Evolutionary conservation across 2,329 filamentous ascomycete species (phyloP), one percentile per base, ranked within the genome.

Genomic region (Emydomyces testavorans): DNA sequence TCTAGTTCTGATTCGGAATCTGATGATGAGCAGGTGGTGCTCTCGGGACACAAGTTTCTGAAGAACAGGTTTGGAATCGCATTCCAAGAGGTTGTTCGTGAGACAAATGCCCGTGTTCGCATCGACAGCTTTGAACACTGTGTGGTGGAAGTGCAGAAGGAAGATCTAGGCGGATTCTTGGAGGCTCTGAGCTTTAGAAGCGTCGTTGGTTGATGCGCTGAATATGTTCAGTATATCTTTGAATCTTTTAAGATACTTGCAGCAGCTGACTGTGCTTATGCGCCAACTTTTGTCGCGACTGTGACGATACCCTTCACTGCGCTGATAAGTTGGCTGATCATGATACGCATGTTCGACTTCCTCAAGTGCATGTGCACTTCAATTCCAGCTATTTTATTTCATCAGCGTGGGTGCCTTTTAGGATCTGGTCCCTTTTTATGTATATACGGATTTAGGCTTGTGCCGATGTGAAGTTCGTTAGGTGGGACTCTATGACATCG

Each of bases 121-220:
- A 93, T 95, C 61, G 92, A 98, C 66, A 93, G 85, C 64, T 98
- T 98, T 60, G 92, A 98, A 67, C 86, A 94, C 64, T 94, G 87
- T 60, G 92, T 96, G 6, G 89, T 96, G 39, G 92, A 98, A 64
- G 90, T 98, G n/a, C 82, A 82, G 67, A 95, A 94, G 71, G 92
- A 96, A 62, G 92, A 96, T 66, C 69, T 98, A 23, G 79, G 80
- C 13, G 86, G 83, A 0, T 98, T 98, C 64, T 71, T 98, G 55
- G 92, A 98, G 70, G 82, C 83, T 48, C 66, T 98, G 62, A 95
- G 89, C 67, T 82, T 88, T 76, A 94, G 93, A 75, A 81, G 81
- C 49, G 88, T 96, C 15, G 83, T 81, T 48, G 78, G 77, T 28
- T 75, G 57, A 46, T 32, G 18, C 20, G 28, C 6, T 34, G 18